Conservation (phyloP, 2,329 filamentous ascomycete genomes). For the Juglanconis juglandina region DNA sequence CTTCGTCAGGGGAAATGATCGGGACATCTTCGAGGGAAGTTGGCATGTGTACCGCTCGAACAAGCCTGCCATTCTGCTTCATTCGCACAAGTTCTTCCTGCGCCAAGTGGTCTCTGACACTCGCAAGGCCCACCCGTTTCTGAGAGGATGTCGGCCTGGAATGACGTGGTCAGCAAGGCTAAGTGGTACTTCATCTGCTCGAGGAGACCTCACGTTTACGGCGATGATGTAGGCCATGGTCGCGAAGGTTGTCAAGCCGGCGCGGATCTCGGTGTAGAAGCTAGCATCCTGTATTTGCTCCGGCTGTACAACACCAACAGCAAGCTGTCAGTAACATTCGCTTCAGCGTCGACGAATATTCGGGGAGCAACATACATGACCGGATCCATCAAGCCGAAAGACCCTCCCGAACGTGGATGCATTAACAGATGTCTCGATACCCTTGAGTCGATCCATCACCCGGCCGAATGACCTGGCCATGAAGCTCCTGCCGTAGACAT, state of each 20-base stretch:
- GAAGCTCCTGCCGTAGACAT: conserved; percentile 7
- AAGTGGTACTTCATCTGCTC: not conserved
- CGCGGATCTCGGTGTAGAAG: conserved; percentile 75
- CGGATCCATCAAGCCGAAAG: conserved; percentile 62
- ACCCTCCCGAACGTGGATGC: conserved; percentile 47
- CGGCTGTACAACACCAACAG: conserved; percentile 41
- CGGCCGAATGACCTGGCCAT: conserved; percentile 11
- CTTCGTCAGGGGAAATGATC: not conserved
- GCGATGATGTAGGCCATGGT: conserved; percentile 86
- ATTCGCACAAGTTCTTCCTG: conserved; percentile 45
- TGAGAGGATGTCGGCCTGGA: conserved; percentile 67
- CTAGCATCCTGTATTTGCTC: conserved; percentile 64
- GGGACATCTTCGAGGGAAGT: not conserved
- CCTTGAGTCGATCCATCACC: conserved; percentile 18
- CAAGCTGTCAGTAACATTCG: not conserved
- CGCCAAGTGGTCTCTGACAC: conserved; percentile 47
- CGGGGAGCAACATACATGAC: conserved; percentile 39
- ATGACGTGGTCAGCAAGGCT: conserved; percentile 18
- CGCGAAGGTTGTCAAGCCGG: conserved; percentile 75
- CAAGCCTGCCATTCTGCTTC: conserved; percentile 32
- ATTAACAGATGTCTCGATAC: conserved; percentile 29
- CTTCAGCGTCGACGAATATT: no score
- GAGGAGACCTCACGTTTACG: conserved; percentile 50
- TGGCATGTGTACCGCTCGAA: conserved; percentile 4
- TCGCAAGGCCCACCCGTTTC: conserved; percentile 75